Conservation (phyloP, 2,329 filamentous ascomycete genomes). For the Arthrobotrys iridis region DNA sequence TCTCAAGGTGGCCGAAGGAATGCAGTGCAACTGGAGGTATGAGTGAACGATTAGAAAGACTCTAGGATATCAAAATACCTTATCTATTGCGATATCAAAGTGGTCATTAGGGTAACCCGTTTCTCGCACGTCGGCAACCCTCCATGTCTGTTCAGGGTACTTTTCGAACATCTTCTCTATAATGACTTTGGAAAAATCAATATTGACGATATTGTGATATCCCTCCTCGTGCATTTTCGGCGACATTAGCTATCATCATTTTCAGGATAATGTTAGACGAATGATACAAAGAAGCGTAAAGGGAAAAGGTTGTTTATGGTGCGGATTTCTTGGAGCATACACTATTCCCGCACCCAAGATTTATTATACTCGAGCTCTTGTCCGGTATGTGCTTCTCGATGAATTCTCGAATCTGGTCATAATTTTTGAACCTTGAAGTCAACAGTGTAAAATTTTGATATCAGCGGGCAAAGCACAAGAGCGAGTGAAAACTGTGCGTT, state of each 20-base stretch:
- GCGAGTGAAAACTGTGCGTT: slow-evolving; percentile 20
- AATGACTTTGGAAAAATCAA: slow-evolving; percentile 56
- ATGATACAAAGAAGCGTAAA: not conserved
- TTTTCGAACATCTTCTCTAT: slow-evolving; percentile 56
- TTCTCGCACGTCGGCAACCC: slow-evolving; percentile 55
- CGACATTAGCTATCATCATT: slow-evolving; percentile 47
- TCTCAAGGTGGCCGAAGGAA: not conserved
- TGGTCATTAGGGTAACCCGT: slow-evolving; percentile 39
- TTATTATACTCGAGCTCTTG: slow-evolving; percentile 47
- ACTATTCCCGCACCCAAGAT: slow-evolving; percentile 56
- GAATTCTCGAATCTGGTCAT: slow-evolving; percentile 35
- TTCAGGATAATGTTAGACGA: not conserved
- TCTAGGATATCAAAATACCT: too few species aligned
- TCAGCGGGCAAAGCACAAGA: not conserved
- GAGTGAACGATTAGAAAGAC: not conserved
- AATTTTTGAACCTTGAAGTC: slow-evolving; percentile 33
- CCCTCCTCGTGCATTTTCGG: slow-evolving; percentile 52
- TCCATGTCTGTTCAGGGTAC: slow-evolving; percentile 54
- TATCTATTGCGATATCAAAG: slow-evolving; percentile 56
- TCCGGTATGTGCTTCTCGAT: slow-evolving; percentile 55
- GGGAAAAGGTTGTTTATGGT: not conserved
- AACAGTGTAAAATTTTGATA: not conserved
- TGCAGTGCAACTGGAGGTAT: not conserved
- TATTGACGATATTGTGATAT: slow-evolving; percentile 53
- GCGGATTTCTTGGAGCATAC: slow-evolving; percentile 26